Evolutionary conservation across 306 rosid genomes (phyloP), one percentile per base, ranked within the genome.

Genomic region (Glycine latifolia): DNA sequence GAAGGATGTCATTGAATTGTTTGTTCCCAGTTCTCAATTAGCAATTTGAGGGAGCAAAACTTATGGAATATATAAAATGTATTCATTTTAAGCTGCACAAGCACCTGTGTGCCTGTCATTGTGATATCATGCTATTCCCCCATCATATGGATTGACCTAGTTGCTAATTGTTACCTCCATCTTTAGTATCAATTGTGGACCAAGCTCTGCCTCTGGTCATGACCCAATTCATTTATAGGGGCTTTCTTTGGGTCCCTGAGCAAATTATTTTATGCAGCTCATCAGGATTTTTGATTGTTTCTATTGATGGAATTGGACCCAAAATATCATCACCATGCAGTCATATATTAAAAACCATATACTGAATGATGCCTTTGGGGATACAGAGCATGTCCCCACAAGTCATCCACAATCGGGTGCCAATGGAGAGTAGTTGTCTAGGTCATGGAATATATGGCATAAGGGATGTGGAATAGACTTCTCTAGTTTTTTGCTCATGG

Each of bases 51-150:
- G 69, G 20, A 60, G 50, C 35, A 46, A 52, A 60, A 67, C 49
- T 59, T 7, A 3, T 81, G 58, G 72, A 60, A 20, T 79, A 44
- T 78, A 15, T 53, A 50, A 52, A 58, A 72, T 41, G 8, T 63
- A 3, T 81, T 13, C 70, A 35, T 49, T 59, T 50, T 62, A 56
- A 54, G 41, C 48, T 80, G 10, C 69, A 26, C 67, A 13, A 26
- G 35, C 71, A 58, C 60, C 48, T 15, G 11, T 37, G 56, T 78
- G 69, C 67, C 16, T 74, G 39, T 65, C 15, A 46, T 77, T 47
- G 69, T 82, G 59, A 75, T 56, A 73, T 79, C 67, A 82, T 73
- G 67, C 44, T 26, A 5, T 26, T 58, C 16, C 63, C 63, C 37
- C 12, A 9, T 8, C 15, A 4, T 37, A 14, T 65, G 71, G 48